phyloP scores from a whole-genome alignment of 257 asterid genomes.

The Petunia secreta region DNA sequence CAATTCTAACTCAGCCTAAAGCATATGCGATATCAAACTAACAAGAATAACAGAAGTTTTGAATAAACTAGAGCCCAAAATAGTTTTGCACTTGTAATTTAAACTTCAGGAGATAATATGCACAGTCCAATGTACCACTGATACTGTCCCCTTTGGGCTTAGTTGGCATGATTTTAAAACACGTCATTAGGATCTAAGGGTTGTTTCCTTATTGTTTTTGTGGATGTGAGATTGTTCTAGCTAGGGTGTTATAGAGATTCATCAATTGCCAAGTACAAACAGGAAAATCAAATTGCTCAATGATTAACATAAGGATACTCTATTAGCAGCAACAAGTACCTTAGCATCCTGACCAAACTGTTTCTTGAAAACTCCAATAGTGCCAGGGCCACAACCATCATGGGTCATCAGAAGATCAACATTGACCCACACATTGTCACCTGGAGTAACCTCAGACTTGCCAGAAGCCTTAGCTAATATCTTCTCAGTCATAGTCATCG shows the following conservation, averaged over 20 bases:
- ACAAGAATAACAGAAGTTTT: too few species aligned
- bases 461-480: slow-evolving; percentile 82
- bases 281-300: not conserved
- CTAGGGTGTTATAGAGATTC: not conserved
- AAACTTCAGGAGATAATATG: too few species aligned
- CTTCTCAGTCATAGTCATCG: slow-evolving; percentile 96
- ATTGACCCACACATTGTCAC: slow-evolving; percentile 92
- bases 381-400: slow-evolving; percentile 90
- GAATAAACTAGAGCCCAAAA: too few species aligned
- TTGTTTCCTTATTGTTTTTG: not conserved
- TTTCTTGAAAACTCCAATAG: slow-evolving; percentile 80
- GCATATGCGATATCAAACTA: too few species aligned
- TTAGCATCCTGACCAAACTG: slow-evolving; percentile 91
- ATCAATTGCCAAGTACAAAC: not conserved
- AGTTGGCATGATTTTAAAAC: not conserved
- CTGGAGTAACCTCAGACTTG: slow-evolving; percentile 73
- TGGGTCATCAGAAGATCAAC: slow-evolving; percentile 93
- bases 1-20: too few species aligned
- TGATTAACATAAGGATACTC: not conserved
- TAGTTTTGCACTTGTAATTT: too few species aligned
- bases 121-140: too few species aligned
- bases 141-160: not conserved
- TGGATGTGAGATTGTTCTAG: not conserved
- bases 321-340: slow-evolving; percentile 46
- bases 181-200: too few species aligned